These are phyloP conservation scores for Aspergillus tanneri DNA, from an alignment of 2,329 filamentous ascomycete genomes.

Conservation along the genomic window DNA sequence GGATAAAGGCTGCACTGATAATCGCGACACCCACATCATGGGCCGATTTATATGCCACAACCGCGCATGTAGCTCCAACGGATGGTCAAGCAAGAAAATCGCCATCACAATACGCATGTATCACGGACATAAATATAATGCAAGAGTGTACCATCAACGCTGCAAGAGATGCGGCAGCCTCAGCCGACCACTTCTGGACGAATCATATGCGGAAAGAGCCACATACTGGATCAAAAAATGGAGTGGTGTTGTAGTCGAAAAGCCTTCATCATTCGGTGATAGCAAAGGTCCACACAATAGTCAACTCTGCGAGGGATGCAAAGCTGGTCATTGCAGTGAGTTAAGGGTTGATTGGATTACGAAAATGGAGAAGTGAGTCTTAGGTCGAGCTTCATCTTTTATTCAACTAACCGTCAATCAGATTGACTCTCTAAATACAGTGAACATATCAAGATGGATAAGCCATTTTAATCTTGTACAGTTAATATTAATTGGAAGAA, in stretches of 20 bases:
- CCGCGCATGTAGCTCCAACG: conserved; percentile 26
- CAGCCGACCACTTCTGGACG: conserved; percentile 35
- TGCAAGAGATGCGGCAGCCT: conserved; percentile 40
- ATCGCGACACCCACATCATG: conserved; percentile 40
- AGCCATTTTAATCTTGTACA: too few relatives aligned
- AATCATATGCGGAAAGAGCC: conserved; percentile 45
- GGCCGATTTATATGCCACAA: conserved; percentile 44
- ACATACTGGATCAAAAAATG: conserved; percentile 46
- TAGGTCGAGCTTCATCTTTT: too few relatives aligned
- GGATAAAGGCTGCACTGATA: conserved; percentile 12
- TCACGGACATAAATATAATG: conserved; percentile 41
- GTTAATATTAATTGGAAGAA: too few relatives aligned
- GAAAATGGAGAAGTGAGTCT: not conserved
- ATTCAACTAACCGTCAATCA: too few relatives aligned
- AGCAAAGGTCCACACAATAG: conserved; percentile 30
- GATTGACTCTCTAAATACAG: too few relatives aligned
- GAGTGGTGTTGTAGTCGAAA: conserved; percentile 34
- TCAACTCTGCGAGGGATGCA: conserved; percentile 35
- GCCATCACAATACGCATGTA: conserved; percentile 47
- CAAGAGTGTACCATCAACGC: conserved; percentile 46
- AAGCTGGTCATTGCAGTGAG: conserved; percentile 27
- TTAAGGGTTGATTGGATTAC: not conserved
- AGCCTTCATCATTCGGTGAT: conserved; percentile 4
- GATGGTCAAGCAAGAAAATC: conserved; percentile 45
- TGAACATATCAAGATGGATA: too few relatives aligned